phyloP scores from a whole-genome alignment of 495 filamentous ascomycete genomes.

The Cladorrhinum samala region DNA sequence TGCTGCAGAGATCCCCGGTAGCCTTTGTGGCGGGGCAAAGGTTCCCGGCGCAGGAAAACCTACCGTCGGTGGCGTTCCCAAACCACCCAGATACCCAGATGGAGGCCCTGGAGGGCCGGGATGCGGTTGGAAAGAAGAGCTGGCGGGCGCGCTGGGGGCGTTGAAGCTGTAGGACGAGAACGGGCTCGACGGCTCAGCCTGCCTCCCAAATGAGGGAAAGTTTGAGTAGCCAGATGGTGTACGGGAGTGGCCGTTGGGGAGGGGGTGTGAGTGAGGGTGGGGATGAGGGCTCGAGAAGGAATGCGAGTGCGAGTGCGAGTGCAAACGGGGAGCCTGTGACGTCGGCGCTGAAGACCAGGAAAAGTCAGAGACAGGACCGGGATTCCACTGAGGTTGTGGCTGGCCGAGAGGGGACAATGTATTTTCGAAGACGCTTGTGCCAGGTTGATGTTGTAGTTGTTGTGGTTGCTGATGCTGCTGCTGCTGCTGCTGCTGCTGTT shows the following conservation, averaged over 20 bases:
- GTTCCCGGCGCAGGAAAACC: too few relatives aligned
- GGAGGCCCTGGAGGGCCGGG: too few relatives aligned
- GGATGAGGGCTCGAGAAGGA: conserved; percentile 1
- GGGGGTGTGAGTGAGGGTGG: conserved; percentile 1
- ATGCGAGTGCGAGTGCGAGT: not conserved
- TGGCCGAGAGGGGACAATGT: not conserved
- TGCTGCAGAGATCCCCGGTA: too few relatives aligned
- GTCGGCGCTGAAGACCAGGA: not conserved
- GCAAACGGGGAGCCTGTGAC: not conserved
- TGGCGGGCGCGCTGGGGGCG: too few relatives aligned
- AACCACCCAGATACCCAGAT: too few relatives aligned
- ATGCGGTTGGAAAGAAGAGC: too few relatives aligned
- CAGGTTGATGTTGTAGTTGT: not conserved
- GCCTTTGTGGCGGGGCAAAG: too few relatives aligned
- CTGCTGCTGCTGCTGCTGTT: not conserved
- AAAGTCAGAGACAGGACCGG: not conserved
- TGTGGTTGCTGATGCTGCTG: not conserved
- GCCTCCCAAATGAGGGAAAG: not conserved
- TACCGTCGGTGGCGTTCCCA: too few relatives aligned
- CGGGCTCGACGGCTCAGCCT: not conserved
- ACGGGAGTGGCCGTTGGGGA: conserved; percentile 1
- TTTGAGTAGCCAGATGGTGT: not conserved
- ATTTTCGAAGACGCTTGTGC: not conserved
- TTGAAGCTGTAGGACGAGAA: too few relatives aligned
- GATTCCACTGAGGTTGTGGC: too few relatives aligned